Conservation (phyloP, 2,329 filamentous ascomycete species). For the Aspergillus persii region DNA sequence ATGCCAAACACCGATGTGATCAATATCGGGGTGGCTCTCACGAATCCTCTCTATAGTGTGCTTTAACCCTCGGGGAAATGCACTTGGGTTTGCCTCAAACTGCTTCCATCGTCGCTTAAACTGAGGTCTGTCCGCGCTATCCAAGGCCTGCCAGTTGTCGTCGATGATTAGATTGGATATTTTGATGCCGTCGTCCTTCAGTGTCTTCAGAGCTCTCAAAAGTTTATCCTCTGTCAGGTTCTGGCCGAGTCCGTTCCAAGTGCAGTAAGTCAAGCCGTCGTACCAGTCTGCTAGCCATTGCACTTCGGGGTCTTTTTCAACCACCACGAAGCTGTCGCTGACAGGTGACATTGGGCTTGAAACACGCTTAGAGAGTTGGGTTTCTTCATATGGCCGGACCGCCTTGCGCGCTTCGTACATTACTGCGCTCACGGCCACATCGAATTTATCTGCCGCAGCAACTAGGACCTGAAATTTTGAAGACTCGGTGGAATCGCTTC, state of each 20-base stretch:
- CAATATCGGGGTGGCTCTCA: conserved; percentile 65
- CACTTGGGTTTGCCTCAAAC: conserved; percentile 78
- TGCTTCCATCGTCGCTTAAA: conserved; percentile 64
- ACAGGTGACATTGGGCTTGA: conserved; percentile 29
- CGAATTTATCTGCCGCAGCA: conserved; percentile 69
- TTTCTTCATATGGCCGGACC: conserved; percentile 38
- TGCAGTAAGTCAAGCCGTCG: conserved; percentile 91
- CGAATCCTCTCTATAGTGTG: conserved; percentile 68
- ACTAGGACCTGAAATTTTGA: conserved; percentile 64
- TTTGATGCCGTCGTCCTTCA: conserved; percentile 70
- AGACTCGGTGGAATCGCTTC: conserved; percentile 63
- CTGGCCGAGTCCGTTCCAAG: conserved; percentile 92
- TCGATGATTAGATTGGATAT: conserved; percentile 90
- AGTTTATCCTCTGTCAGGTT: conserved; percentile 78
- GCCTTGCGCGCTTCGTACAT: conserved; percentile 83
- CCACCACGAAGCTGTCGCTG: conserved; percentile 43
- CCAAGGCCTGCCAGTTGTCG: conserved; percentile 89
- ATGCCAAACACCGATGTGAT: conserved; percentile 92
- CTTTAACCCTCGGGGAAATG: conserved; percentile 79
- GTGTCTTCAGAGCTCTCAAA: conserved; percentile 66
- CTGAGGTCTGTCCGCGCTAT: conserved; percentile 53
- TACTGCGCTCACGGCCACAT: conserved; percentile 72
- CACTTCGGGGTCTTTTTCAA: conserved; percentile 40
- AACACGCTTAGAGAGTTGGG: conserved; percentile 9
- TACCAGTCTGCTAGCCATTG: conserved; percentile 84